Conservation (phyloP, 1,284 basidiomycete species). For the Fistulina hepatica region DNA sequence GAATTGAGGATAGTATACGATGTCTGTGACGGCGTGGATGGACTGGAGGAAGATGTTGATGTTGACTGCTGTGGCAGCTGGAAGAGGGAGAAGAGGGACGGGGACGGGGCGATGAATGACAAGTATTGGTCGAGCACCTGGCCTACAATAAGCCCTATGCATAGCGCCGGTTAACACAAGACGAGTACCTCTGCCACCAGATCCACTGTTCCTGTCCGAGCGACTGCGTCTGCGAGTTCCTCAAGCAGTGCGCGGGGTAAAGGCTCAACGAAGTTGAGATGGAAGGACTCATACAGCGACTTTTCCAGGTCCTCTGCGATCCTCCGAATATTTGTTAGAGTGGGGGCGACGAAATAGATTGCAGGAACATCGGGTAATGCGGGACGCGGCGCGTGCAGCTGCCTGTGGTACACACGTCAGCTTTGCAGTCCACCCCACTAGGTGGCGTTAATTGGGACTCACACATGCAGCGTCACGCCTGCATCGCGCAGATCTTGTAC, state of each 20-base stretch:
- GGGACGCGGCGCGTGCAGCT: slow-evolving; percentile 84
- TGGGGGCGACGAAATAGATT: slow-evolving; percentile 94
- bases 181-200: slow-evolving; percentile 62
- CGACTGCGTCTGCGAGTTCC: slow-evolving; percentile 85
- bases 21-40: slow-evolving; percentile 24
- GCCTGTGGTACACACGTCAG: slow-evolving; percentile 37
- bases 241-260: slow-evolving; percentile 84
- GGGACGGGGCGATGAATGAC: slow-evolving; percentile 91
- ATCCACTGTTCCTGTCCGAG: slow-evolving; percentile 77
- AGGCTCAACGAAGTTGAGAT: slow-evolving; percentile 93
- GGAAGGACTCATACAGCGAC: slow-evolving; percentile 84
- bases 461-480: slow-evolving; percentile 97
- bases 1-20: slow-evolving; percentile 87
- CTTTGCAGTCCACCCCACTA: background rate
- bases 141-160: slow-evolving; percentile 3
- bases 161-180: background rate
- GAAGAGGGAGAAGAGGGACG: slow-evolving; percentile 91
- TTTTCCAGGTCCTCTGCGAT: slow-evolving; percentile 87
- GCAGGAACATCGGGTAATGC: slow-evolving; percentile 93
- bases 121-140: slow-evolving; percentile 93
- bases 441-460: slow-evolving; percentile 22
- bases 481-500: slow-evolving; percentile 96
- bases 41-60: slow-evolving; percentile 14
- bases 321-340: slow-evolving; percentile 74
- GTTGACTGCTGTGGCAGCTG: slow-evolving; percentile 41